Evolutionary conservation across 495 filamentous ascomycete genomes (phyloP), one percentile per base, ranked within the genome.

Genomic region (Rhypophila decipiens): DNA sequence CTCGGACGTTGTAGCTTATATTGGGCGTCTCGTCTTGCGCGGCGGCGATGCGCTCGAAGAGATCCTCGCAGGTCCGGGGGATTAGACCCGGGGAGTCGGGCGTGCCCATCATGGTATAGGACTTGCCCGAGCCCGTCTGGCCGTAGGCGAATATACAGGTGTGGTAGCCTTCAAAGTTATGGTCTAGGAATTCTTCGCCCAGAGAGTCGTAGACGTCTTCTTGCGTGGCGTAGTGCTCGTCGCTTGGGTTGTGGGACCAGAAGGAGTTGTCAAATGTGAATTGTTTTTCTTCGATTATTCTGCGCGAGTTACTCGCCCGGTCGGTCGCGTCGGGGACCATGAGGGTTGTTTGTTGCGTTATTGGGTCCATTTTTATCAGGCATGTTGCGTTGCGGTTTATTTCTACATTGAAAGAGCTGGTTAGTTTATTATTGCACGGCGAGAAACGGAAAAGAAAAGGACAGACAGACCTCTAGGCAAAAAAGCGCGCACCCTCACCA

Each of bases 111-210:
- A 99, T 97, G 15, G 93, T 96, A 67, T 97, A 99, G 64, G 85
- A 90, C 71, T 99, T 99, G 18, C 93, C 93, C 2, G 91, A 94
- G 17, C 93, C 93, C 0, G 93, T 99, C 73, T 99, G 93, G 13
- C 93, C 91, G 57, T 99, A 99, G 37, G 93, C 94, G 59, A 99
- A 97, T 51, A 99, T 97, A 61, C 93, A 99, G 0, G 93, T 99
- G 66, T 99, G 90, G 67, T 97, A 99, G 48, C 93, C 93, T 58
- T 96, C 91, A 53, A 99, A 99, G 67, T 99, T 99, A 71, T 97
- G 94, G 64, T 99, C 94, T 43, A 99, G 74, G 50, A 97, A 97
- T 53, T 97, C 94, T 61, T 97, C 93, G 27, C 94, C 93, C 4
- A 99, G 76, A 24, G 83, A 82, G 61, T 95, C 86, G 72, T 99